Base-by-base conservation (phyloP, 176 grass and related monocot genomes). In the Pharus latifolius region DNA sequence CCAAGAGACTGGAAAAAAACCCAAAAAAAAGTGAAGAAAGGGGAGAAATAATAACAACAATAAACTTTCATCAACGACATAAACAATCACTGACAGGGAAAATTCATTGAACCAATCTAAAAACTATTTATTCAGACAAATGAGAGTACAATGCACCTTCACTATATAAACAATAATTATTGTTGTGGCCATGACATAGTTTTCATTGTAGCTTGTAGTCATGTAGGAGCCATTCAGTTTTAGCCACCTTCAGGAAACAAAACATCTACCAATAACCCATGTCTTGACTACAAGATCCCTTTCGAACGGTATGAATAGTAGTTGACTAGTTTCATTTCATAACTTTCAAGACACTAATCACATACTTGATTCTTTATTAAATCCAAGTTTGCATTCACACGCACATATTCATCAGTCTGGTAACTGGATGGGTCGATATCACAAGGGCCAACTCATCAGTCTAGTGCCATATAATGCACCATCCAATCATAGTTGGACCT, bases 331-430 rank as follows among this genome's bases (percentile, higher is more conserved):
- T n/a, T n/a, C n/a, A 77, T 67, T 56, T 62, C 56, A 37, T 42
- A 46, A 67, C 60, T 67, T 79, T 66, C 24, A 65, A 60, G 75
- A 67, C 33, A 44, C 67, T 72, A 41, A n/a, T 32, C 65, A 49
- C 26, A 44, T 20, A 84, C 25, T 11, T 34, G 51, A 13, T 23
- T 38, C n/a, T 73, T 67, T 73, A 72, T 67, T 78, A 34, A 78
- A 43, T 43, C 31, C 16, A 60, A 61, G 50, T 67, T 73, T 79
- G 61, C 34, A 67, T 73, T 74, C 75, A 79, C 68, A 79, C 28
- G 34, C 37, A 35, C 27, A 5, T 60, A 37, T 56, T 66, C 47
- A 60, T 32, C 43, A 60, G 13, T 37, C 7, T 22, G 25, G 15
- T 34, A 72, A 63, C 6, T 32, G 37, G 9, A 20, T 48, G 26